Percentiles rank a stretch among this genome's conserved stretches.
These are phyloP conservation scores for Cyberlindnera euphorbiae DNA, from an alignment of 805 yeast species.

Conservation along the genomic window DNA sequence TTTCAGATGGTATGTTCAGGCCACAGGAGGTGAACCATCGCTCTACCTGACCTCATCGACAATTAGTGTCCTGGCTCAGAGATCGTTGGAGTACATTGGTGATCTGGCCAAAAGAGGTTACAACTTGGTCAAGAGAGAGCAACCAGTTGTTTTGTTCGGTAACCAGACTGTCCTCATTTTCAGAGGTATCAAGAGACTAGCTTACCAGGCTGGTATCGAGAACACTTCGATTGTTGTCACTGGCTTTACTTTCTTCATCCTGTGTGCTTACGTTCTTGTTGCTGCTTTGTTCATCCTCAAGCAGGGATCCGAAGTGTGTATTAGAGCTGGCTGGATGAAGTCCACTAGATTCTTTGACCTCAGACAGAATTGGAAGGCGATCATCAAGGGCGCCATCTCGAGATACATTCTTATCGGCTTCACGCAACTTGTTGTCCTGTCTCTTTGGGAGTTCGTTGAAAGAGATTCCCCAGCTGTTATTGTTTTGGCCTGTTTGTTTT, in stretches of 20 bases:
- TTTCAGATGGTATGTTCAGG: constrained; percentile 78
- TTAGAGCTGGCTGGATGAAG: constrained; percentile 46
- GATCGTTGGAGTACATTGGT: constrained; percentile 37
- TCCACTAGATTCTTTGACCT: constrained; percentile 43
- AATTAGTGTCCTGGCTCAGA: constrained; percentile 69
- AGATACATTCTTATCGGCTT: constrained; percentile 82
- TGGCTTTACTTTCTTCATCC: constrained; percentile 79
- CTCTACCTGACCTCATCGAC: constrained; percentile 58
- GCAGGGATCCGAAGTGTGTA: constrained; percentile 42
- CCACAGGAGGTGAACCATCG: constrained; percentile 86
- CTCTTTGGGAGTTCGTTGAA: constrained; percentile 83
- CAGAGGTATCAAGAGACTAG: constrained; percentile 85
- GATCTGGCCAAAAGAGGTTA: constrained; percentile 27
- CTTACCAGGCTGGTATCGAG: constrained; percentile 72
- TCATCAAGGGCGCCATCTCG: constrained; percentile 74
- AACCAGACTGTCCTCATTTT: constrained; percentile 59
- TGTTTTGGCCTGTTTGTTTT: constrained; percentile 69
- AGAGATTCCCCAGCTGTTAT: constrained; percentile 86
- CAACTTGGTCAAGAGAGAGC: constrained; percentile 32
- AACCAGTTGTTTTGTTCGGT: constrained; percentile 38
- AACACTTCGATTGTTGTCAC: constrained; percentile 79
- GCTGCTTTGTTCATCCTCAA: constrained; percentile 54
- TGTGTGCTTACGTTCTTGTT: constrained; percentile 70
- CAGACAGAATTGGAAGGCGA: constrained; percentile 49
- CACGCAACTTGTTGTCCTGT: constrained; percentile 71